A percentile compares a stretch with the other conserved stretches of the same genome.
Conservation (phyloP, 2,329 filamentous ascomycete genomes). For the Graphilbum ipis-grandicollis region DNA sequence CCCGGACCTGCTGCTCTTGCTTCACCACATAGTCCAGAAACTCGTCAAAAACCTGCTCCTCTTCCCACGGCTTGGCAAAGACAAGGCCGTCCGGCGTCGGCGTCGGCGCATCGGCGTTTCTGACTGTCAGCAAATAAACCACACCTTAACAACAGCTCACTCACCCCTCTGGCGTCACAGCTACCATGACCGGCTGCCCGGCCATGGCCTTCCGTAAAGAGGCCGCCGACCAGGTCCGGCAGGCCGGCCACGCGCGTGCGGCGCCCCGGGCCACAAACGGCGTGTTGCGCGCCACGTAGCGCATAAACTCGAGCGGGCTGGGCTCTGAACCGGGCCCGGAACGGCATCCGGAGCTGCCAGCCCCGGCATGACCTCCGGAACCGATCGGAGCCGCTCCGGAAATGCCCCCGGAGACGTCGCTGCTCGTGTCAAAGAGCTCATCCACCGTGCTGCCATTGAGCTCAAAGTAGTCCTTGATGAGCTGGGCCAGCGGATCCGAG, state of each 20-base stretch:
- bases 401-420: too few relatives aligned
- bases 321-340: conserved; percentile 27
- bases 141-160: background rate
- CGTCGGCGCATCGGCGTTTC: conserved; percentile 36
- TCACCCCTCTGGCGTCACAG: conserved; percentile 57
- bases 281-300: conserved; percentile 54
- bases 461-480: conserved; percentile 56
- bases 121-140: conserved; percentile 6
- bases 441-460: conserved; percentile 46
- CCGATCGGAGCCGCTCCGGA: conserved; percentile 10
- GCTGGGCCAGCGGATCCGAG: conserved; percentile 27
- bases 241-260: conserved; percentile 45
- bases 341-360: background rate
- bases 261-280: conserved; percentile 56
- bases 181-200: conserved; percentile 49
- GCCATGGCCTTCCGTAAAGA: conserved; percentile 40
- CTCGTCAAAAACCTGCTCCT: conserved; percentile 39
- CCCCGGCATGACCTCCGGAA: too few relatives aligned
- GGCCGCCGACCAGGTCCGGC: conserved; percentile 40
- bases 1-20: conserved; percentile 28
- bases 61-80: conserved; percentile 59
- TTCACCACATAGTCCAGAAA: conserved; percentile 44
- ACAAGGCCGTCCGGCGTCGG: conserved; percentile 19
- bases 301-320: conserved; percentile 64
- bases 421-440: conserved; percentile 26